Conservation (phyloP, 305 asterid species). For the Plantago rigida region DNA sequence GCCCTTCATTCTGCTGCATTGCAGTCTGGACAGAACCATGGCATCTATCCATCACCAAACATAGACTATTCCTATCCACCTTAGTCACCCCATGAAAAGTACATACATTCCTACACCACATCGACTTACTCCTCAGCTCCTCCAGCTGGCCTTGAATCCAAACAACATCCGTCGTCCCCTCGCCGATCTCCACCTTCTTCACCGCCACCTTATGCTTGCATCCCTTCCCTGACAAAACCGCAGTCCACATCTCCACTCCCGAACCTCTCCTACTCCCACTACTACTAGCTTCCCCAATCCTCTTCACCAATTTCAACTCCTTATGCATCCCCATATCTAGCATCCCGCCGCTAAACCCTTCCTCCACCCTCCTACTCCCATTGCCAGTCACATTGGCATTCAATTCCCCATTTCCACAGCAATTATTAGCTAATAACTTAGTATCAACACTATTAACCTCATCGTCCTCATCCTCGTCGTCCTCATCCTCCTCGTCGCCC, state of each 20-base stretch:
- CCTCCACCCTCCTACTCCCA: slow-evolving; percentile 36
- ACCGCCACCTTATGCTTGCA: slow-evolving; percentile 78
- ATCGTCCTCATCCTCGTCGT: slow-evolving; percentile 58
- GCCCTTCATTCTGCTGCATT: slow-evolving; percentile 80
- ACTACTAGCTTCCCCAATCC: slow-evolving; percentile 43
- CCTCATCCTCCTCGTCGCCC: slow-evolving; percentile 38
- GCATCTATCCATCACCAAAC: slow-evolving; percentile 84
- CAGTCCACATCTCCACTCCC: slow-evolving; percentile 78
- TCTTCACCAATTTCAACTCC: slow-evolving; percentile 62
- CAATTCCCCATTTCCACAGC: slow-evolving; percentile 9
- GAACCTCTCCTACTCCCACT: slow-evolving; percentile 35
- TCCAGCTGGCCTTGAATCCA: slow-evolving; percentile 92
- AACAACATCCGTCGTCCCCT: slow-evolving; percentile 53
- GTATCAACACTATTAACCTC: slow-evolving; percentile 17
- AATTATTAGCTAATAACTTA: slow-evolving; percentile 11
- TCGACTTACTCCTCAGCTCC: slow-evolving; percentile 68
- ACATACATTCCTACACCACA: slow-evolving; percentile 97
- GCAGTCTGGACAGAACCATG: slow-evolving; percentile 85
- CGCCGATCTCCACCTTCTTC: slow-evolving; percentile 64
- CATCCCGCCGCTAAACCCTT: slow-evolving; percentile 40
- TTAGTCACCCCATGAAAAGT: slow-evolving; percentile 76
- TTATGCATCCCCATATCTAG: slow-evolving; percentile 62
- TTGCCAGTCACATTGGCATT: slow-evolving; percentile 24
- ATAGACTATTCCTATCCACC: slow-evolving; percentile 51
- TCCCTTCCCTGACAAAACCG: slow-evolving; percentile 43